phyloP scores from a whole-genome alignment of 2,329 filamentous ascomycete species.

The Thielaviopsis musarum region DNA sequence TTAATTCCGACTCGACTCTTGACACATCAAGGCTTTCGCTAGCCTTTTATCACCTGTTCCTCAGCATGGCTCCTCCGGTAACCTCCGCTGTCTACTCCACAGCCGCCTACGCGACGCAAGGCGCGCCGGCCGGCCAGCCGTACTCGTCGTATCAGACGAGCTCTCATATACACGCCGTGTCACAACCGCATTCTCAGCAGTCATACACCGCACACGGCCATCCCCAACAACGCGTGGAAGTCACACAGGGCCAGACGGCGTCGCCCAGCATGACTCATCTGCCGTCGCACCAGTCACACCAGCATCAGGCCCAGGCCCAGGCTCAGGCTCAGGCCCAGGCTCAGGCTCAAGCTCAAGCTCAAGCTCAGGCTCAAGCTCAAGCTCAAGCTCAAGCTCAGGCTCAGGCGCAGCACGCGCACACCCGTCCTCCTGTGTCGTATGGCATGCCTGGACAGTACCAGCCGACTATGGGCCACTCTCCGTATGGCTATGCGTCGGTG shows the following conservation, averaged over 20 bases:
- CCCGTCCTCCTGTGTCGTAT: slow-evolving; percentile 8
- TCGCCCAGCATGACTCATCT: slow-evolving; percentile 9
- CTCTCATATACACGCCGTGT: slow-evolving; percentile 1
- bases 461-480: slow-evolving; percentile 2
- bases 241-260: slow-evolving; percentile 5
- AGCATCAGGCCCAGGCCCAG: slow-evolving; percentile 4
- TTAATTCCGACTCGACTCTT: not conserved
- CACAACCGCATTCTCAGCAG: slow-evolving; percentile 3
- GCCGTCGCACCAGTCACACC: slow-evolving; percentile 2
- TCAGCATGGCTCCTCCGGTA: not conserved
- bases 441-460: slow-evolving; percentile 7
- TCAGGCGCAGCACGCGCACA: not conserved
- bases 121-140: not conserved
- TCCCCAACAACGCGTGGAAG: slow-evolving; percentile 7
- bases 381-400: not conserved
- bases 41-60: not conserved
- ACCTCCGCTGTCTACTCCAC: slow-evolving; percentile 3
- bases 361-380: slow-evolving; percentile 1
- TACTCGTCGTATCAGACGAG: slow-evolving; percentile 5
- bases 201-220: not conserved
- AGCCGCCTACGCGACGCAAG: slow-evolving; percentile 3
- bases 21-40: not conserved
- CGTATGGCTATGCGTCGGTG: slow-evolving; percentile 9
- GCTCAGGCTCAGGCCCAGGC: not conserved
- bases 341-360: not conserved